Evolutionary conservation across 345 rosid genomes (phyloP), one percentile per base, ranked within the genome.

Genomic region (Gossypium raimondii): DNA sequence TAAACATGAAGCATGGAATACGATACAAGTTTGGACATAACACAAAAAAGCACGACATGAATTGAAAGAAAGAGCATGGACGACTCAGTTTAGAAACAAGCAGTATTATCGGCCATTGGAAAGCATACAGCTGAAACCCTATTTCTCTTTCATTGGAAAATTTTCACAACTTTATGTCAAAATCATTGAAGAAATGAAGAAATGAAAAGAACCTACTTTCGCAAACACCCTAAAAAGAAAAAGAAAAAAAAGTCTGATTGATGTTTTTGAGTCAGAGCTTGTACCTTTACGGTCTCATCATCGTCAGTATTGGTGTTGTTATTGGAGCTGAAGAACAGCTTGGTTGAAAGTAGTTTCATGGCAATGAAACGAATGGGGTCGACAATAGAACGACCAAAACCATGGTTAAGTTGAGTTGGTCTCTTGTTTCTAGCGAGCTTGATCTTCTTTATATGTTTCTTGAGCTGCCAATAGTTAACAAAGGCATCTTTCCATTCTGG

Each of bases 401-500:
- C 84, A 55, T 58, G 73, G 66, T 51, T 64, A 9, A 43, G 83
- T 86, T 47, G 82, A 9, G 76, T 66, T 11, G 72, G 85, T n/a
- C 84, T 83, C 4, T 87, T 78, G 56, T 81, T 82, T 66, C 56
- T 78, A 18, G 91, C 85, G 77, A 84, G 81, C 79, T 85, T 92
- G 47, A 96, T 90, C 76, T 88, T 93, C 76, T 92, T 96, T 4
- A 96, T 61, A 25, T 90, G 97, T 77, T 96, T 96, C 76, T 96
- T 96, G 29, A 93, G 93, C 59, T 87, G 87, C 88, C 97, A 82
- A 77, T 96, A 96, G 79, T 93, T 88, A 50, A 92, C 98, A 65
- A 93, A 96, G 53, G 97, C 97, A 14, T 90, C 98, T 73, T 90
- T 96, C 99, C 99, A 96, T 77, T 96, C 98, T 0, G 99, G 99